These are phyloP conservation scores for Astrothelium macrocarpum DNA, from an alignment of 495 filamentous ascomycete genomes.

Conservation along the genomic window DNA sequence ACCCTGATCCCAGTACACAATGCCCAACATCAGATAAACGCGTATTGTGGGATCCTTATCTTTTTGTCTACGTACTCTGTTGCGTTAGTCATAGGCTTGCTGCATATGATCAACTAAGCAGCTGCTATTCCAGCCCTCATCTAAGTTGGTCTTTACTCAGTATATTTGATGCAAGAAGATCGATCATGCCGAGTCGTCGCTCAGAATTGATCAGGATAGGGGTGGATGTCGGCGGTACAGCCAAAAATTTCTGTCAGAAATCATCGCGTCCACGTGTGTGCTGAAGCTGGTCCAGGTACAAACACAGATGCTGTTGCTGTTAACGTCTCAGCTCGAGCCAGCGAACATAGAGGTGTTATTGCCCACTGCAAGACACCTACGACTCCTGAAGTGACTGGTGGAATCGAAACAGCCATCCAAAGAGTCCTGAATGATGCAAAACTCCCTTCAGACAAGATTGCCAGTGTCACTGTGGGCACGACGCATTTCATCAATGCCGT, in stretches of 20 bases:
- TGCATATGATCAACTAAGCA: neutral
- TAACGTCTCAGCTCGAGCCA: conserved; percentile 36
- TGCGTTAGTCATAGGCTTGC: no score
- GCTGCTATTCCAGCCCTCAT: neutral
- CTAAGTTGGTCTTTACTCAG: no score
- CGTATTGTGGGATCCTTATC: no score
- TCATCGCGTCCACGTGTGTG: neutral
- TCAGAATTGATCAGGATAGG: conserved; percentile 16
- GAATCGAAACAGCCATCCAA: conserved; percentile 43
- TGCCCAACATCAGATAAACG: no score
- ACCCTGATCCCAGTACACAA: no score
- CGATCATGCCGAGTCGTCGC: neutral
- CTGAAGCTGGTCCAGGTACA: conserved; percentile 33
- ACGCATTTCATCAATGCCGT: conserved; percentile 58
- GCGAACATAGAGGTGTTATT: conserved; percentile 37
- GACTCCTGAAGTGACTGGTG: conserved; percentile 45
- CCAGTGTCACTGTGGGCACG: conserved; percentile 52
- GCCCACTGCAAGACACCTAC: conserved; percentile 50
- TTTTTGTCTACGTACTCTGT: no score
- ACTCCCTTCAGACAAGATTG: conserved; percentile 36
- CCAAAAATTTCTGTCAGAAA: neutral
- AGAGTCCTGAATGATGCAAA: conserved; percentile 36
- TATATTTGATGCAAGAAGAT: no score
- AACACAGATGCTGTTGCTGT: conserved; percentile 54
- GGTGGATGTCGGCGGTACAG: conserved; percentile 26